phyloP scores from a whole-genome alignment of 371 early-diverging fungal genomes.

The Blakeslea trispora region DNA sequence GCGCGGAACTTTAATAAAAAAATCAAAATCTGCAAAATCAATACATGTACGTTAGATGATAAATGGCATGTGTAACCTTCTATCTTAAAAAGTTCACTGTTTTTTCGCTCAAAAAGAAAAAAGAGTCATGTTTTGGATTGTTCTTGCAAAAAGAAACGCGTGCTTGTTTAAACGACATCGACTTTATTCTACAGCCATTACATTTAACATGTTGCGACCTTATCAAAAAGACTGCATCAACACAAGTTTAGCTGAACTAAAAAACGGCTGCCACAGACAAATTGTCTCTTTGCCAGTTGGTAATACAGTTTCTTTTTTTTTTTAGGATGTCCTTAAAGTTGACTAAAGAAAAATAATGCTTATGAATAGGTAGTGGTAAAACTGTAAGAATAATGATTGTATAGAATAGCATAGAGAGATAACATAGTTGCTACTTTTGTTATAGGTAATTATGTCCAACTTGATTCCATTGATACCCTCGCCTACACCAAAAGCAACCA shows the following conservation, averaged over 20 bases:
- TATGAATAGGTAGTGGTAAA: slow-evolving; percentile 77
- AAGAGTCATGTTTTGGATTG: neutral
- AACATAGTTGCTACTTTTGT: neutral
- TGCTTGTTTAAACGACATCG: neutral
- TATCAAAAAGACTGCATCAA: slow-evolving; percentile 89
- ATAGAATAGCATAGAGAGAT: neutral
- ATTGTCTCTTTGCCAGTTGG: slow-evolving; percentile 84
- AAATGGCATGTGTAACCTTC: neutral
- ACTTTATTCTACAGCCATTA: slow-evolving; percentile 13
- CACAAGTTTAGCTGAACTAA: slow-evolving; percentile 48
- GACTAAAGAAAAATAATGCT: slow-evolving; percentile 10
- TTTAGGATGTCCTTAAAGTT: too few relatives aligned
- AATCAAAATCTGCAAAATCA: too few relatives aligned
- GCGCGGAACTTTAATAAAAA: too few relatives aligned
- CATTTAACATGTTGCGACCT: slow-evolving; percentile 43
- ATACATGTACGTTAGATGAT: too few relatives aligned
- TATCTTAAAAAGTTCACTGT: neutral
- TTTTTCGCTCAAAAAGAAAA: too few relatives aligned
- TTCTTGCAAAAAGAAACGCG: neutral
- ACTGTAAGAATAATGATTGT: slow-evolving; percentile 58
- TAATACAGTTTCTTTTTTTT: slow-evolving; percentile 14
- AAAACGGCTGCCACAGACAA: slow-evolving; percentile 64
- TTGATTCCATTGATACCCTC: slow-evolving; percentile 69
- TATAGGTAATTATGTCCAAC: slow-evolving; percentile 80
- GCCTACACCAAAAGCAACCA: slow-evolving; percentile 68